phyloP scores from a whole-genome alignment of 768 basidiomycete genomes.

The Pisolithus albus region DNA sequence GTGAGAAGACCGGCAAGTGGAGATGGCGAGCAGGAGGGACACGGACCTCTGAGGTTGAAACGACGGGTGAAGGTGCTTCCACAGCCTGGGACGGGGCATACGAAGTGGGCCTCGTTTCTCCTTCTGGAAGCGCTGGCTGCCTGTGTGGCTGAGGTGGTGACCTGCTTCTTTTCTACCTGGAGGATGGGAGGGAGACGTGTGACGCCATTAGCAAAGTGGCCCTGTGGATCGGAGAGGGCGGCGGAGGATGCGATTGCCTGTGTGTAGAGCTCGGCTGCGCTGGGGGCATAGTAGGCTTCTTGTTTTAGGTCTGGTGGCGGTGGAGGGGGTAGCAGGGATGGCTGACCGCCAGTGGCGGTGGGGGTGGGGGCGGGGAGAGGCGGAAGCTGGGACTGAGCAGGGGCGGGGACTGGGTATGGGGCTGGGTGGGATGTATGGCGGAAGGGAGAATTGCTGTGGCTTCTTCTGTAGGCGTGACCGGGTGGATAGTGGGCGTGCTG shows the following conservation, averaged over 20 bases:
- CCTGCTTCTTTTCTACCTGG: conserved; percentile 90
- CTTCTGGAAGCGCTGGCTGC: conserved; percentile 84
- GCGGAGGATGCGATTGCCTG: conserved; percentile 35
- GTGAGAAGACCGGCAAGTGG: neutral
- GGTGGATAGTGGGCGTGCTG: conserved; percentile 31
- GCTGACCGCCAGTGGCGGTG: neutral
- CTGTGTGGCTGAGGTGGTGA: conserved; percentile 91
- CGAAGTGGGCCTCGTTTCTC: conserved; percentile 86
- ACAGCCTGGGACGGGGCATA: conserved; percentile 92
- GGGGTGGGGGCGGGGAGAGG: conserved; percentile 5
- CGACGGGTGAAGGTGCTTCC: conserved; percentile 95
- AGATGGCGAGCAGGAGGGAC: neutral
- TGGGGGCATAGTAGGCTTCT: conserved; percentile 43
- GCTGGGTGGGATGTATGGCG: conserved; percentile 35
- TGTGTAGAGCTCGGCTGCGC: conserved; percentile 49
- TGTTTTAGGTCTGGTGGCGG: conserved; percentile 31
- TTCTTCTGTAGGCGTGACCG: conserved; percentile 28
- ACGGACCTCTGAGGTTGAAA: conserved; percentile 76
- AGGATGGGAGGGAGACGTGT: conserved; percentile 75
- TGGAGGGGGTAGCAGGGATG: conserved; percentile 12
- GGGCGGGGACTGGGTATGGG: conserved; percentile 32
- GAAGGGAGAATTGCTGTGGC: conserved; percentile 28
- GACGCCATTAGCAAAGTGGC: conserved; percentile 29
- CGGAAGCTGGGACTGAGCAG: conserved; percentile 24
- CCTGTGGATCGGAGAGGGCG: conserved; percentile 14